Conservation (phyloP, 1,284 basidiomycete species). For the Ustilago sp. region DNA sequence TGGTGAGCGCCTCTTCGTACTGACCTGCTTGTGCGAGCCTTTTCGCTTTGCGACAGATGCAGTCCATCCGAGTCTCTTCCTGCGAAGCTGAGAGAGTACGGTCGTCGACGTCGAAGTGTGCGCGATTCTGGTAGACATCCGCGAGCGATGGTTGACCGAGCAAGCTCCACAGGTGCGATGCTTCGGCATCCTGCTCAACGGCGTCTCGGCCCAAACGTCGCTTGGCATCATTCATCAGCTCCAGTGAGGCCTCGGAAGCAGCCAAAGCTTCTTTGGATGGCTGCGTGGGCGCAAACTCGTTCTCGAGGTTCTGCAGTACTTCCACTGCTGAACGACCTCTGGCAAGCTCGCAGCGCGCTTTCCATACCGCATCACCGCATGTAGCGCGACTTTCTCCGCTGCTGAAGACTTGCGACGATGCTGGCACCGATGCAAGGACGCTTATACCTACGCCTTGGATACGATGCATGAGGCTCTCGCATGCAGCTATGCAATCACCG, state of each 20-base stretch:
- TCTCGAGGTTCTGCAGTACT: constrained; percentile 28
- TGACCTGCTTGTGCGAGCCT: constrained; percentile 28
- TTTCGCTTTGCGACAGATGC: constrained; percentile 24
- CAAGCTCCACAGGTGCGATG: constrained; percentile 29
- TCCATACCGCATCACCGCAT: constrained; percentile 31
- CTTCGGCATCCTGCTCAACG: constrained; percentile 9
- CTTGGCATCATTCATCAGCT: constrained; percentile 44
- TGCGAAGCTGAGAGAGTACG: constrained; percentile 9
- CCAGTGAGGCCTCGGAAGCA: constrained; percentile 30
- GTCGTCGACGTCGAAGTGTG: neutral
- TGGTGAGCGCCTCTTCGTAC: constrained; percentile 39
- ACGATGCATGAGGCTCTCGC: constrained; percentile 42
- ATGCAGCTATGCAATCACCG: constrained; percentile 44
- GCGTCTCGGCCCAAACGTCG: constrained; percentile 32
- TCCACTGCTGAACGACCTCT: constrained; percentile 30
- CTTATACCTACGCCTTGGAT: constrained; percentile 39
- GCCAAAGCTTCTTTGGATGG: constrained; percentile 24
- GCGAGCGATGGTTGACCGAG: constrained; percentile 30
- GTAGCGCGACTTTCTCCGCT: neutral
- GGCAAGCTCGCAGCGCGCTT: constrained; percentile 22
- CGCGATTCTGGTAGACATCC: constrained; percentile 29
- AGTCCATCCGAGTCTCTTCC: constrained; percentile 23
- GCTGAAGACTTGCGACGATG: neutral
- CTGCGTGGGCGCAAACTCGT: constrained; percentile 17
- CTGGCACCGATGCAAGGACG: constrained; percentile 16